These are phyloP conservation scores for Neurospora tetrasperma DNA, from an alignment of 495 filamentous ascomycete species.

Conservation along the genomic window DNA sequence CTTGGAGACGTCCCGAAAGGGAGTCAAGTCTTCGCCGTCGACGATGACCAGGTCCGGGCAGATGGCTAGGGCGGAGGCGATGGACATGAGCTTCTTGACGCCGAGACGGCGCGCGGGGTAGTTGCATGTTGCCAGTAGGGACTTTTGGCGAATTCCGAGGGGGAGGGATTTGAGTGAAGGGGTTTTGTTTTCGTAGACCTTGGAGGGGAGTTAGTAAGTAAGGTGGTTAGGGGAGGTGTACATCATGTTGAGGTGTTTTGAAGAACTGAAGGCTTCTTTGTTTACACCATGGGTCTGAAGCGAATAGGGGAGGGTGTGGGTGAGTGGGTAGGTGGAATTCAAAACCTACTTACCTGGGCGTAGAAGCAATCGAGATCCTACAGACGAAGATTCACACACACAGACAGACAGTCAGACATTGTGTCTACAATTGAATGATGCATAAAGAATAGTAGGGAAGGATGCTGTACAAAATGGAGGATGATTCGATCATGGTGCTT, in stretches of 20 bases:
- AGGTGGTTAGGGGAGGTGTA: neutral
- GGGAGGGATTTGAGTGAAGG: constrained; percentile 62
- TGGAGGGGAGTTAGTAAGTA: constrained; percentile 1
- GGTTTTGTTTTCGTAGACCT: constrained; percentile 61
- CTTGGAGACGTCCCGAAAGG: constrained; percentile 79
- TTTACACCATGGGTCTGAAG: neutral
- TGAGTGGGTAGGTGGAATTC: too few relatives aligned
- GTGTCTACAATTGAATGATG: too few relatives aligned
- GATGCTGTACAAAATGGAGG: constrained; percentile 61
- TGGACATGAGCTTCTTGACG: constrained; percentile 72
- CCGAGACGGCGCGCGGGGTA: constrained; percentile 74
- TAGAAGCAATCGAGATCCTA: constrained; percentile 95
- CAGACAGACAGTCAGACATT: constrained; percentile 3
- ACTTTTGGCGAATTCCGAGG: constrained; percentile 58
- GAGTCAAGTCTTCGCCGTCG: constrained; percentile 76
- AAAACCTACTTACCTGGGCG: constrained; percentile 50
- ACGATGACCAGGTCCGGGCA: constrained; percentile 81
- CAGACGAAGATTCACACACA: neutral
- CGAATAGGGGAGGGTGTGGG: neutral
- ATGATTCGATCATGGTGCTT: constrained; percentile 60
- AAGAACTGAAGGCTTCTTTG: neutral
- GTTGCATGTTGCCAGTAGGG: constrained; percentile 91
- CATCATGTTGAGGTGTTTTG: neutral
- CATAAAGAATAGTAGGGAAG: neutral
- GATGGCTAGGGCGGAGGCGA: constrained; percentile 66